A percentile compares a stretch with the other conserved stretches of the same genome.
These are phyloP conservation scores for Teratosphaeria destructans DNA, from an alignment of 2,329 filamentous ascomycete genomes.

Conservation along the genomic window DNA sequence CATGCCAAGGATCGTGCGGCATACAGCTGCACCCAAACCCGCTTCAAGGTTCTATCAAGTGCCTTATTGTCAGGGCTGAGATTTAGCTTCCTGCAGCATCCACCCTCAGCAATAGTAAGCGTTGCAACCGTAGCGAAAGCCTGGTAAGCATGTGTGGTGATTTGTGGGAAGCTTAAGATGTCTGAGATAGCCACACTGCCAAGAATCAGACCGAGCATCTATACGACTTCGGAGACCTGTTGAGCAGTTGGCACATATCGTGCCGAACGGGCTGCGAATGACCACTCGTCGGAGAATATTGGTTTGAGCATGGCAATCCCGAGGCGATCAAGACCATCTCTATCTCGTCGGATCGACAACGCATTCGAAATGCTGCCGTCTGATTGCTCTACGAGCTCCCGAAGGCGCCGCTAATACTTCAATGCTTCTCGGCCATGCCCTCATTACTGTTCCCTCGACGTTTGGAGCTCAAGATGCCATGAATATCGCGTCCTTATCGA, in stretches of 20 bases:
- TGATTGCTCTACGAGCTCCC: not conserved
- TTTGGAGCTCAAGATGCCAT: not conserved
- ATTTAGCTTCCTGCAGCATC: not conserved
- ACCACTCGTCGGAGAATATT: not conserved
- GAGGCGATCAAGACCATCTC: not conserved
- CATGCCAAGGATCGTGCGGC: not conserved
- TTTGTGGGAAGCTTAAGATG: not conserved
- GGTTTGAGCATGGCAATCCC: not conserved
- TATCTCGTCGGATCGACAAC: not conserved
- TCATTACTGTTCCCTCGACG: not conserved
- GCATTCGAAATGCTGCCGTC: not conserved
- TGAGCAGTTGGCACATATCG: not conserved
- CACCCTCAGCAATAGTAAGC: not conserved
- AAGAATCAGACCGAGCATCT: not conserved
- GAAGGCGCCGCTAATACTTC: not conserved
- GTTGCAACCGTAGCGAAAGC: not conserved
- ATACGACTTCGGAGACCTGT: not conserved
- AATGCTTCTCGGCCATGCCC: not conserved
- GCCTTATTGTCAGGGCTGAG: not conserved
- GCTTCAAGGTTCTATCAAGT: not conserved
- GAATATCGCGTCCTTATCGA: not conserved
- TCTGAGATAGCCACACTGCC: not conserved
- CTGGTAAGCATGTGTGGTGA: not conserved
- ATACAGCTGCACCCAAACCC: not conserved
- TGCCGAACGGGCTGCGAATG: not conserved